Conservation (phyloP, 2,329 filamentous ascomycete species). For the Chalaropsis ovoidea region DNA sequence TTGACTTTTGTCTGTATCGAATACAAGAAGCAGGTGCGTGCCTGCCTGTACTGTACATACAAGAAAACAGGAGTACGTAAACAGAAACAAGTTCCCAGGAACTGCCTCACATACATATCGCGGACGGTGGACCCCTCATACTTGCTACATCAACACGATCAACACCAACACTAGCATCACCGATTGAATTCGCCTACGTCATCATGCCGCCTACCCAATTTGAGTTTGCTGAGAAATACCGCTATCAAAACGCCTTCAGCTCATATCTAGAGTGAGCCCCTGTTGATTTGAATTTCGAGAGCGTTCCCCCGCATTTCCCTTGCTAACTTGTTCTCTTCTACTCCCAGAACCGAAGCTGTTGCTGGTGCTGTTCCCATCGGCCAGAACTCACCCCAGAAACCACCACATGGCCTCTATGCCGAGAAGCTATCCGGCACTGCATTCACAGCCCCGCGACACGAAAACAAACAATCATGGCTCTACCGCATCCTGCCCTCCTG, state of each 20-base stretch:
- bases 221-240: conserved; percentile 49
- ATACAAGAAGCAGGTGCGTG: not conserved
- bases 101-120: not conserved
- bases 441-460: conserved; percentile 58
- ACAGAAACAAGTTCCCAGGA: not conserved
- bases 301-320: not conserved
- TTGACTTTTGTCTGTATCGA: too few species aligned
- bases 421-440: conserved; percentile 67
- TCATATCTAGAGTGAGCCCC: conserved; percentile 60
- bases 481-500: conserved; percentile 59
- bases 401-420: conserved; percentile 66
- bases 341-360: conserved; percentile 61
- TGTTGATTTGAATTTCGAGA: not conserved
- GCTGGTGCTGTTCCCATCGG: conserved; percentile 62
- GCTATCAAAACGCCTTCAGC: conserved; percentile 69
- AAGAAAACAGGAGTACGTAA: not conserved
- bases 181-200: not conserved
- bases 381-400: conserved; percentile 74
- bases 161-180: not conserved
- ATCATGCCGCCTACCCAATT: conserved; percentile 44
- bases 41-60: not conserved
- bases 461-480: conserved; percentile 63
- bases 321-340: not conserved
- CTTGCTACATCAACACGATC: not conserved
- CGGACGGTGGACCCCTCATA: not conserved